These are phyloP conservation scores for Xylaria sp. DNA, from an alignment of 2,329 filamentous ascomycete genomes.

Conservation along the genomic window DNA sequence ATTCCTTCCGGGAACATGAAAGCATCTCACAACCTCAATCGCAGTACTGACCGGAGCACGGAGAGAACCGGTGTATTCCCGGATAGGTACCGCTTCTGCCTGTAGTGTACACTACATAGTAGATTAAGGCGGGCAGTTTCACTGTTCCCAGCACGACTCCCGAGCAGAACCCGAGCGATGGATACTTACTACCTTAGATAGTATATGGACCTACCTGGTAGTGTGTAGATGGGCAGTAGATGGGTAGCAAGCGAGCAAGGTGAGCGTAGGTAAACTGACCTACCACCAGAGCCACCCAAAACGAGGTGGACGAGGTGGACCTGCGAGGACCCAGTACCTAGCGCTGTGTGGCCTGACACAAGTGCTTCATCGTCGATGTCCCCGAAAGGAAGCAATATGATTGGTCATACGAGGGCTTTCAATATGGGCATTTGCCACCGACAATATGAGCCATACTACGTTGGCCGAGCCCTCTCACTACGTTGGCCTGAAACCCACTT, in stretches of 20 bases:
- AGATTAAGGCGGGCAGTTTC: neutral
- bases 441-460: neutral
- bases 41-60: neutral
- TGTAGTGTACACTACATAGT: too few relatives aligned
- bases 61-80: neutral
- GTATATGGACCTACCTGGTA: too few relatives aligned
- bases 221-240: neutral
- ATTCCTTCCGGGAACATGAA: neutral
- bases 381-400: conserved; percentile 6
- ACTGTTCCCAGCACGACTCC: neutral
- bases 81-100: too few relatives aligned
- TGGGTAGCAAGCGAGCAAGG: neutral
- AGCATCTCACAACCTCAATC: neutral
- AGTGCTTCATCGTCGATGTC: conserved; percentile 25
- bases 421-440: neutral
- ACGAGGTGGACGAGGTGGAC: conserved; percentile 7
- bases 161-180: neutral
- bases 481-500: too few relatives aligned
- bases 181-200: too few relatives aligned
- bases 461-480: too few relatives aligned
- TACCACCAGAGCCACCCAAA: neutral
- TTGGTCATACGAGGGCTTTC: conserved; percentile 7
- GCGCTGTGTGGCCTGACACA: neutral
- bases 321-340: neutral
- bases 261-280: neutral